Conservation (phyloP, 2,329 filamentous ascomycete genomes). For the Alternaria angustiovoidea region DNA sequence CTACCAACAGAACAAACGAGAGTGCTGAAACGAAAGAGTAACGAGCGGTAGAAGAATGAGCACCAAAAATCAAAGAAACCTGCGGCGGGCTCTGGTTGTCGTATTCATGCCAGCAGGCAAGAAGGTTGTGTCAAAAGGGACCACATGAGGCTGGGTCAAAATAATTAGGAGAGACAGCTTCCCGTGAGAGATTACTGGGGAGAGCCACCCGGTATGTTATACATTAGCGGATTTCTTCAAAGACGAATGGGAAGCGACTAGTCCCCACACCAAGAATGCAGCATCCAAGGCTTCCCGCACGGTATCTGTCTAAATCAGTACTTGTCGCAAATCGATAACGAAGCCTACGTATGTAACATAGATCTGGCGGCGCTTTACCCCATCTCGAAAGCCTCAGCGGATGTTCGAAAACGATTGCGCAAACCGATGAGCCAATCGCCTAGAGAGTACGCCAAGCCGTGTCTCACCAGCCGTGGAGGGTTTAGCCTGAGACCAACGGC, state of each 20-base stretch:
- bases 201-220: slow-evolving; percentile 26
- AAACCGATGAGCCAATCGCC: slow-evolving; percentile 19
- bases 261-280: slow-evolving; percentile 22
- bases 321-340: slow-evolving; percentile 20
- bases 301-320: slow-evolving; percentile 19
- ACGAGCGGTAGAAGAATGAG: slow-evolving; percentile 38
- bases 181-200: slow-evolving; percentile 24
- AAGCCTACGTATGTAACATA: slow-evolving; percentile 18
- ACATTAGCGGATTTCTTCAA: slow-evolving; percentile 24
- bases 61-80: slow-evolving; percentile 38
- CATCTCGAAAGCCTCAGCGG: slow-evolving; percentile 20
- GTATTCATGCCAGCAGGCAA: slow-evolving; percentile 42
- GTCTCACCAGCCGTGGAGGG: slow-evolving; percentile 18
- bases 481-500: slow-evolving; percentile 18
- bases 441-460: slow-evolving; percentile 9
- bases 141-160: slow-evolving; percentile 24
- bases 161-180: slow-evolving; percentile 26
- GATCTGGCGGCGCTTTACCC: slow-evolving; percentile 21
- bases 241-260: slow-evolving; percentile 20
- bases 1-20: slow-evolving; percentile 44
- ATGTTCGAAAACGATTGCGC: slow-evolving; percentile 22
- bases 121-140: slow-evolving; percentile 21
- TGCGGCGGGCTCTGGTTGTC: slow-evolving; percentile 33
- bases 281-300: slow-evolving; percentile 19
- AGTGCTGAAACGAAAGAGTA: slow-evolving; percentile 41